Evolutionary conservation across 169 alveolate species (phyloP), one percentile per base, ranked within the genome.

Genomic region (Condylostoma magnum): DNA sequence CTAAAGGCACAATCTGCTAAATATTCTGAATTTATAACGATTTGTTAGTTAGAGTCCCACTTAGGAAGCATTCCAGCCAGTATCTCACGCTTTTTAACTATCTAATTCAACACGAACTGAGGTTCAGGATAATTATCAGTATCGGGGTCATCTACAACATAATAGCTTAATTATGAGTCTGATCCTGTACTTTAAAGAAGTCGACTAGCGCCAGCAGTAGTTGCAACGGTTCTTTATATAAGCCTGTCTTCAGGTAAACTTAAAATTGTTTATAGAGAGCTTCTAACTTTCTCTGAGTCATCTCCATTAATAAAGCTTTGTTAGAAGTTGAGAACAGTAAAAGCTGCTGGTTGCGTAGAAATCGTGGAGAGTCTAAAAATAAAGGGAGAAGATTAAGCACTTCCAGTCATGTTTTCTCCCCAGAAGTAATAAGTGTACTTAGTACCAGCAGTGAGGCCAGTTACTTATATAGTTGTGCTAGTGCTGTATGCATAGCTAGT

Each of bases 81-180:
- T 6, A 15, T 6, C 27, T 50, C 31, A 8, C 22, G 10, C 41
- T 15, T 28, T 6, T 30, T 38, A 6, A n/a, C 25, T 25, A 66
- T 25, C 18, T 8, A 20, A 2, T 66, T 25, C 8, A 30, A 18
- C 63, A 66, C 27, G n/a, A 25, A 6, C 15, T 46, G 10, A 25
- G 75, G 75, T 31, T 43, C 6, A 10, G 66, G 66, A 47, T 66
- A 66, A 12, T 41, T 18, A 15, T 41, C 63, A 15, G 75, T 8
- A 8, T n/a, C 28, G 48, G 63, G 65, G 0, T 2, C 12, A n/a
- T 66, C 75, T 15, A 44, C 8, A 28, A 66, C 47, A 2, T 46
- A 66, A 41, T 38, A 60, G 0, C 38, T 41, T 1, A 41, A 52
- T 53, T 60, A 37, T 22, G 58, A 25, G 28, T 20, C 20, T 10